Evolutionary conservation across 257 asterid genomes (phyloP), one percentile per base, ranked within the genome.

Genomic region (Nicotiana undulata): DNA sequence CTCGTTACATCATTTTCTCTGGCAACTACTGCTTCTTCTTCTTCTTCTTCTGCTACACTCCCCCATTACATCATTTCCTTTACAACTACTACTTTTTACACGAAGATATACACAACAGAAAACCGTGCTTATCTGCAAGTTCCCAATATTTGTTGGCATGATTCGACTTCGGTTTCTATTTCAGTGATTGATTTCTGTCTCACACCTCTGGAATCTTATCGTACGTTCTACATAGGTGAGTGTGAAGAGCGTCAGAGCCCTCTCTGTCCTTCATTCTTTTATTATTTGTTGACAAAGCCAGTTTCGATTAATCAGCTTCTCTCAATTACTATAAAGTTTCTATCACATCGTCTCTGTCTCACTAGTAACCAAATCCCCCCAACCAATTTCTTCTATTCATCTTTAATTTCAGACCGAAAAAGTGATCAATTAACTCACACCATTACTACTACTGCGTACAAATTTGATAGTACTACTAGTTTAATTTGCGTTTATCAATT

Each of bases 181-280:
- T 77, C 79, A 46, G 76, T 15, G 49, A 44, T 76, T 31, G 13
- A 84, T 83, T 65, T 72, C 20, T 32, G 28, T 46, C 85, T 79
- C 85, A 87, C 86, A 63, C 81, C 81, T 82, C 82, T 82, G 82
- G 82, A 83, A 64, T 82, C 83, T 20, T 13, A 31, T 31, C 37
- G 20, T 63, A 63, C 75, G 1, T 24, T 74, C 29, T 49, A 49
- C 85, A 60, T 65, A 74, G 60, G 74, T 82, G 53, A 79, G 26
- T 79, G 68, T 79, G 83, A 63, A 18, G 6, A 22, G 40, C 1
- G 75, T 77, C 77, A 81, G 82, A 24, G 31, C 55, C 20, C 6
- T 68, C 74, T 80, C 78, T 28, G 68, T 81, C 28, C 53, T 46
- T 72, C 83, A 56, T 79, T 80, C 85, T 15, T 76, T 64, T 79